Base-by-base conservation (phyloP, 2,329 filamentous ascomycete species). In the Fusarium papillatum region DNA sequence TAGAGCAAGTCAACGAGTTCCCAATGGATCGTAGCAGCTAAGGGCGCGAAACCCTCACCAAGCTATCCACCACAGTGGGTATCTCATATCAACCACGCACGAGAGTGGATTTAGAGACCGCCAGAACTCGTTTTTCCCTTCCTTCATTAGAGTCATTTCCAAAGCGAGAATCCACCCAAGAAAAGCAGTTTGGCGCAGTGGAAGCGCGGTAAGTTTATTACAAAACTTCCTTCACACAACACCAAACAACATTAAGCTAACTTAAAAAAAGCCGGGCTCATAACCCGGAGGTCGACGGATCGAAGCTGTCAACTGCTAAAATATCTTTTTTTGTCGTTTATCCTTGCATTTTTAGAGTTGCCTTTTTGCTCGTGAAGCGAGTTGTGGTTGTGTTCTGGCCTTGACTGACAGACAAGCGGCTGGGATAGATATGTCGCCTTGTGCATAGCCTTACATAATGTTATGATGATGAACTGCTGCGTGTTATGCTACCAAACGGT, bases 211-310 rank as follows among this genome's bases (percentile, higher is more conserved):
- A 64, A 31, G 29, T 31, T 31, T 10, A 31, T 31, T 31, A 31
- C 29, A 31, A 31, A 31, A 31, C 29, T 31, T 31, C 10, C 29
- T 31, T 31, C 10, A 31, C 29, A 31, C 29, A 31, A 31, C 29
- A 31, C 29, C 29, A 31, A 31, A 31, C 29, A 31, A 31, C 29
- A 31, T 31, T 11, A 31, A 31, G 29, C 29, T 31, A 31, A 31
- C 55, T 29, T 29, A n/a, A n/a, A 14, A 14, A 48, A 38, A 75
- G 73, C 74, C 74, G 74, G 73, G 73, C 73, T 75, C 73, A 75
- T 75, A 76, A 76, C 73, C 74, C 74, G 74, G 74, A 76, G 74
- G 74, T 72, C 73, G 64, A 60, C 62, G 55, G 73, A 76, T 76
- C 73, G 73, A 76, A 71, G 66, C 73, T 43, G 62, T 55, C 66